Conservation (phyloP, 148 eudicot genomes). For the Diospyros kaki region DNA sequence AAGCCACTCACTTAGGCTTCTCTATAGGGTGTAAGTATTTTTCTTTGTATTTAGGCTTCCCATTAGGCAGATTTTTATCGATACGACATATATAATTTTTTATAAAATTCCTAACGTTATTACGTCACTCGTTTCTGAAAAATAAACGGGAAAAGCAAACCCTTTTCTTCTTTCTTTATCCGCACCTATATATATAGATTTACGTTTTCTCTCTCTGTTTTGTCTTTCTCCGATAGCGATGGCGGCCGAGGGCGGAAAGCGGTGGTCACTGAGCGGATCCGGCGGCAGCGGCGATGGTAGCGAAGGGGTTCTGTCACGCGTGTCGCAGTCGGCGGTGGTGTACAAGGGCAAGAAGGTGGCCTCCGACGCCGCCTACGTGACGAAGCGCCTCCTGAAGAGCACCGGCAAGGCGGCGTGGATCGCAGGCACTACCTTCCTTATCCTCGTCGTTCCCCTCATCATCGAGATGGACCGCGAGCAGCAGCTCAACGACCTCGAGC, state of each 20-base stretch:
- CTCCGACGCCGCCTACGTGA: conserved; percentile 32
- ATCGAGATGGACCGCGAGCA: conserved; percentile 63
- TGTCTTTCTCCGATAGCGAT: background rate
- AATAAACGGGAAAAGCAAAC: too few species aligned
- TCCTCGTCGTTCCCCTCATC: conserved; percentile 54
- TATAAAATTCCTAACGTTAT: too few species aligned
- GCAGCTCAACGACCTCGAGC: conserved; percentile 50
- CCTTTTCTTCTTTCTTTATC: background rate
- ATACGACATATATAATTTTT: too few species aligned
- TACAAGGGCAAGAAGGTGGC: conserved; percentile 39
- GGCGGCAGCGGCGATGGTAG: background rate
- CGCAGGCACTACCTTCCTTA: conserved; percentile 52
- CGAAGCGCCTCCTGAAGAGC: conserved; percentile 49
- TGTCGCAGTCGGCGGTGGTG: conserved; percentile 40
- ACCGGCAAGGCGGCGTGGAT: conserved; percentile 78
- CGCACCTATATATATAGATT: background rate
- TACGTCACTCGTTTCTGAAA: too few species aligned
- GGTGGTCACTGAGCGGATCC: conserved; percentile 9
- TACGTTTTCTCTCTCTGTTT: background rate
- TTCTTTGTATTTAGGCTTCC: too few species aligned
- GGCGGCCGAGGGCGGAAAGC: conserved; percentile 15
- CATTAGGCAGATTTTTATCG: too few species aligned
- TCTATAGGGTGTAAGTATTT: too few species aligned
- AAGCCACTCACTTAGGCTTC: too few species aligned
- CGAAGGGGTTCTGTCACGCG: conserved; percentile 31